Evolutionary conservation across 495 filamentous ascomycete genomes (phyloP).

Genomic region (Penicillium bovifimosum): DNA sequence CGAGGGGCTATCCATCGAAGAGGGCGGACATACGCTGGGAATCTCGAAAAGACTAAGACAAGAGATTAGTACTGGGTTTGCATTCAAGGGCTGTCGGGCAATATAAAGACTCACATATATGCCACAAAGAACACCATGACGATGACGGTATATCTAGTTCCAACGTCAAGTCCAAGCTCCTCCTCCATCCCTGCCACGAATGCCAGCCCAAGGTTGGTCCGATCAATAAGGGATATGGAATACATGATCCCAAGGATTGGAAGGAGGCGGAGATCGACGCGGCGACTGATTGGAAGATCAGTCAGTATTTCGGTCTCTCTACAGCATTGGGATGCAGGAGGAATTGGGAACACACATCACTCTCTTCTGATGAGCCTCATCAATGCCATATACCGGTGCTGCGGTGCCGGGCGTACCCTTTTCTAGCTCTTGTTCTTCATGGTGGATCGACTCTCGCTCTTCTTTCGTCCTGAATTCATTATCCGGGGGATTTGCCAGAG

Average conservation of each 20-base stretch:
- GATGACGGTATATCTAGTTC: not conserved
- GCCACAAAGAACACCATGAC: not conserved
- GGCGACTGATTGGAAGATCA: not conserved
- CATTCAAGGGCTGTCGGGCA: not conserved
- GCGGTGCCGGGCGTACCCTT: not conserved
- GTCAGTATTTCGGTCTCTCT: too few species aligned
- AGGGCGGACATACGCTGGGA: not conserved
- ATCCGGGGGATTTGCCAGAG: not conserved
- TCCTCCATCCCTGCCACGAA: not conserved
- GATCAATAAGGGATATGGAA: not conserved
- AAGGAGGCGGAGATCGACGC: not conserved
- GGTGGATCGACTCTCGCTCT: not conserved
- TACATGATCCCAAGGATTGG: conserved; percentile 1
- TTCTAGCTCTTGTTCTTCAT: not conserved
- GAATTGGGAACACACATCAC: not conserved
- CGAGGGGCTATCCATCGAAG: not conserved
- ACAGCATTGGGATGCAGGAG: not conserved
- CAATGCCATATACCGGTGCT: not conserved
- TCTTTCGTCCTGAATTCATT: not conserved
- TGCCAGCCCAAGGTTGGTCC: not conserved
- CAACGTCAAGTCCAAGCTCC: not conserved
- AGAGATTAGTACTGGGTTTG: not conserved
- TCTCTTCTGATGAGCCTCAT: not conserved
- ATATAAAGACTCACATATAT: not conserved
- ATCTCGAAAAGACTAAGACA: not conserved